Base-by-base conservation (phyloP, 495 filamentous ascomycete species). In the Penicillium bovifimosum region DNA sequence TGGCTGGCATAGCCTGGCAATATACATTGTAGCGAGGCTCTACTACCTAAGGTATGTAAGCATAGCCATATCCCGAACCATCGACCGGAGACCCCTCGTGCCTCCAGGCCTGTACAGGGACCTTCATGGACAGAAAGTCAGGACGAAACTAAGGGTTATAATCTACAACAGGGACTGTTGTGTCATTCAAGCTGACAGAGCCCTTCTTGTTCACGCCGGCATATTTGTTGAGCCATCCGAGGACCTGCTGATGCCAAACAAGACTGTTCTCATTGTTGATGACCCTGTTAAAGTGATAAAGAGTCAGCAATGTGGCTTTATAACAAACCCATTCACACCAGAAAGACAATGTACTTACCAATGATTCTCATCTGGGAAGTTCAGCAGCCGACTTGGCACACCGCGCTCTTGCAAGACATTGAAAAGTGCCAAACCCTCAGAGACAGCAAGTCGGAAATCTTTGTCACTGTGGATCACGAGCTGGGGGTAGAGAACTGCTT, bases 301-400 rank as follows among this genome's bases (percentile, higher is more conserved):
- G 9, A 42, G 20, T 52, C 24, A 53, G 41, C 10, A 27, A 9
- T 40, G 9, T 14, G 9, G 9, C 31, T 7, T 20, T 10, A n/a
- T 3, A 0, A 9, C 9, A 8, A 26, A 31, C 17, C 0, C 5
- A 35, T 18, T 4, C 20, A 5, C 7, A 1, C 6, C 7, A 2
- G 0, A 35, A 31, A 38, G 26, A 28, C 8, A 20, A 16, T 41
- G n/a, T 14, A 53, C 66, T 52, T 55, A 69, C 70, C 69, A 72
- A 41, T 81, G 78, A n/a, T 71, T 66, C 59, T 82, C 78, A 57
- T 80, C 72, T 0, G 73, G 72, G 58, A 82, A 83, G 49, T 72
- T 76, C 41, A 84, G 52, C 52, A 80, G 71, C 0, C 68, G 62
- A 62, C 87, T 92, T 18, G 85, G 83, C 1, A 79, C 67, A 14